Evolutionary conservation across 305 asterid genomes (phyloP), one percentile per base, ranked within the genome.

Genomic region (Euphrasia arctica): DNA sequence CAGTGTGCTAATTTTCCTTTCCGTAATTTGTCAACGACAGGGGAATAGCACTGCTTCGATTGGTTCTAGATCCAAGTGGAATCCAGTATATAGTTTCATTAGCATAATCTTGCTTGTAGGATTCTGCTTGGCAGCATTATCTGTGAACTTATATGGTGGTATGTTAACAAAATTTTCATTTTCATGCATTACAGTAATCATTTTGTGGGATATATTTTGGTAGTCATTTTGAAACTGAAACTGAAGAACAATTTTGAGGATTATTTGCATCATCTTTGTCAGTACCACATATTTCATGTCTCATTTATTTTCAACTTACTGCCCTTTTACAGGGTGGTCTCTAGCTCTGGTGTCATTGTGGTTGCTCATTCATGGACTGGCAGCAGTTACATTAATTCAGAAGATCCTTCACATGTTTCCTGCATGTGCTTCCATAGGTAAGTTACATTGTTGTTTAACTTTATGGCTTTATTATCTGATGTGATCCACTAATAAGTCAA

Each of bases 351-450:
- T 80, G 70, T 72, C 77, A 27, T 67, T 83, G 25, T 93, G 95
- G 93, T 81, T 83, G 63, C 75, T 81, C 74, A 72, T 72, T 74
- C 97, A 86, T 76, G 97, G 96, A 62, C 65, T 81, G 32, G 89
- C 84, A 45, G 87, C 96, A 12, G 79, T 81, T 34, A 63, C 70
- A 54, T 73, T 93, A 69, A 83, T 90, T 68, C 83, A 80, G 81
- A 81, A 78, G 43, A 78, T 88, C 54, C 95, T 93, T 60, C 74
- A 54, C 63, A 78, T 79, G 60, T 93, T 90, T 77, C 96, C 97
- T 11, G 87, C 88, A 68, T 93, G 99, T 64, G 87, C 90, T 79
- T 88, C 99, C 66, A 82, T 88, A 75, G 99, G 99, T 88, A 77
- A 49, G 81, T 80, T 77, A 45, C 57, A 36, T 58, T 58, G 43